Percentiles rank a stretch among this genome's conserved stretches.
Conservation (phyloP, 352 stramenopile genomes). For the Phytophthora pinifolia region DNA sequence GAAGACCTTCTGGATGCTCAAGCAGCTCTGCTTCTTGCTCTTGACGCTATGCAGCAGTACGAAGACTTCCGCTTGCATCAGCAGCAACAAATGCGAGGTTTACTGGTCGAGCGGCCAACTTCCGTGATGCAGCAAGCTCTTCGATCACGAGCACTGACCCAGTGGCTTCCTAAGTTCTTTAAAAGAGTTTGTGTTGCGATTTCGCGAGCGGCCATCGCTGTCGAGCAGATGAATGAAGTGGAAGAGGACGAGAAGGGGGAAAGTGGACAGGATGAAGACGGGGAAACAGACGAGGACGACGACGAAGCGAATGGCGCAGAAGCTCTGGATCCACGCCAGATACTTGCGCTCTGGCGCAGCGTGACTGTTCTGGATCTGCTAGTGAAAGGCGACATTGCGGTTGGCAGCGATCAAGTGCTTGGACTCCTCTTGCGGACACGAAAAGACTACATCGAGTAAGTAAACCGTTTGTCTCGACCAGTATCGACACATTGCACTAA, state of each 20-base stretch:
- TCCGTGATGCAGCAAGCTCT: constrained; percentile 29
- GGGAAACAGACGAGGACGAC: constrained; percentile 1
- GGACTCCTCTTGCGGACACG: constrained; percentile 26
- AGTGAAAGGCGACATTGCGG: constrained; percentile 21
- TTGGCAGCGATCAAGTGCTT: constrained; percentile 21
- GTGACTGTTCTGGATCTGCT: constrained; percentile 43
- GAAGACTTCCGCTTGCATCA: constrained; percentile 28
- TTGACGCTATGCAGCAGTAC: constrained; percentile 40
- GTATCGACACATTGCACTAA: constrained; percentile 5
- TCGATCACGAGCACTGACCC: constrained; percentile 13
- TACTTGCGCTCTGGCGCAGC: constrained; percentile 51
- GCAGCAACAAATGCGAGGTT: constrained; percentile 21
- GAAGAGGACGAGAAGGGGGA: constrained; percentile 1
- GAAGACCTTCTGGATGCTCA: constrained; percentile 56
- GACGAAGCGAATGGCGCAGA: constrained; percentile 8
- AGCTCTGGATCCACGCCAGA: constrained; percentile 14
- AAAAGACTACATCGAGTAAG: constrained; percentile 58
- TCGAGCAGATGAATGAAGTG: constrained; percentile 12
- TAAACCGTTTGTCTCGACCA: neutral
- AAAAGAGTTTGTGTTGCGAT: constrained; percentile 45
- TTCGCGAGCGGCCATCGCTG: constrained; percentile 25
- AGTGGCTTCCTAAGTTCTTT: constrained; percentile 46
- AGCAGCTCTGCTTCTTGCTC: constrained; percentile 45
- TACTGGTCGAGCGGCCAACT: constrained; percentile 26
- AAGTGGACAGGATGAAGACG: neutral